Conservation (phyloP, 2,329 filamentous ascomycete genomes). For the Sporothrix variecibatus region DNA sequence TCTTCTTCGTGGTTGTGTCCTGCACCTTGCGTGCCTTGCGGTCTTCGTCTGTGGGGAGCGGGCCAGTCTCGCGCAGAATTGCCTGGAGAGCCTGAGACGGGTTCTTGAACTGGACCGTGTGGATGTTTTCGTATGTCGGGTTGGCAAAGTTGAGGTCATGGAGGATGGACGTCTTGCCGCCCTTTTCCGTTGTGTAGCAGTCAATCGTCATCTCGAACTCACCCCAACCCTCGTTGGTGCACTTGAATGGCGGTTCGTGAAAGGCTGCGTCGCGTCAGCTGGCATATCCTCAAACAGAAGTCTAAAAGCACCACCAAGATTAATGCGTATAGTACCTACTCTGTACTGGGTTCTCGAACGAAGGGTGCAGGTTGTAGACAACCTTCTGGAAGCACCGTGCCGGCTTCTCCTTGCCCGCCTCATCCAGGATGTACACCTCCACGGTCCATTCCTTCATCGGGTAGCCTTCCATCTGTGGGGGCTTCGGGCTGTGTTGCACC, state of each 20-base stretch:
- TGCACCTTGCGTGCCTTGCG: conserved; percentile 65
- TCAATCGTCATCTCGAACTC: conserved; percentile 95
- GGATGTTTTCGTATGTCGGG: conserved; percentile 78
- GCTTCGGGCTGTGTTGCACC: conserved; percentile 63
- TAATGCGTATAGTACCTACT: conserved; percentile 57
- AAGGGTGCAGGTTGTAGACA: conserved; percentile 89
- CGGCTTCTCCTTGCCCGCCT: conserved; percentile 79
- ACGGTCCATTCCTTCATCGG: conserved; percentile 94
- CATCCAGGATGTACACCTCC: conserved; percentile 79
- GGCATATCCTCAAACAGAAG: background rate
- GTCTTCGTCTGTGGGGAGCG: conserved; percentile 75
- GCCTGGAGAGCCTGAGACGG: conserved; percentile 83
- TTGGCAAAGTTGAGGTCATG: conserved; percentile 93
- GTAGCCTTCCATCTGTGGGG: conserved; percentile 80
- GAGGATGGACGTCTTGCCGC: conserved; percentile 71
- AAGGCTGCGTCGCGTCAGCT: conserved; percentile 58
- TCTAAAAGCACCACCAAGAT: too few relatives aligned
- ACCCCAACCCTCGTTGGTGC: conserved; percentile 94
- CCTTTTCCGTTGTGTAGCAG: conserved; percentile 81
- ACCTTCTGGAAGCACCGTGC: conserved; percentile 90
- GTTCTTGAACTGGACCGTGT: conserved; percentile 85
- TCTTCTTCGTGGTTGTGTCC: conserved; percentile 73
- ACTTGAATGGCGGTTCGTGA: conserved; percentile 82
- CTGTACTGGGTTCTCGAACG: conserved; percentile 84
- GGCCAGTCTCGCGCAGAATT: conserved; percentile 77